Evolutionary conservation across 495 filamentous ascomycete species (phyloP).

Genomic region (Mycothermus thermophilus): DNA sequence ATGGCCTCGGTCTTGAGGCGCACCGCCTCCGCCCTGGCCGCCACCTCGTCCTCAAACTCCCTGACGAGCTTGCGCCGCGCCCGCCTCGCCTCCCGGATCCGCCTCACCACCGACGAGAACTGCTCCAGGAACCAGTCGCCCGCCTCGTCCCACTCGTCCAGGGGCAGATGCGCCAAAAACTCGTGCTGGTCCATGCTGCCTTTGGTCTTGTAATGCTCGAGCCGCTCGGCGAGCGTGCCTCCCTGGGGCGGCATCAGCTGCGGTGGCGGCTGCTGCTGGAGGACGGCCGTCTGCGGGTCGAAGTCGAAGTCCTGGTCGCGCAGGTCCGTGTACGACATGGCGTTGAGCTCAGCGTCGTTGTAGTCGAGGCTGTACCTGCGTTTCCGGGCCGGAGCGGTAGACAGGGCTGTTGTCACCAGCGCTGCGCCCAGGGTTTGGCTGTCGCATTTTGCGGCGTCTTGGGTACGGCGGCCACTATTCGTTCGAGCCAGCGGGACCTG

Average conservation of each 20-base stretch:
- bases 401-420: not conserved
- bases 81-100: slow-evolving; percentile 49
- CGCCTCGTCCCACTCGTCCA: slow-evolving; percentile 67
- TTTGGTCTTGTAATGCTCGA: slow-evolving; percentile 28
- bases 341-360: slow-evolving; percentile 34
- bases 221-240: slow-evolving; percentile 23
- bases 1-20: slow-evolving; percentile 39
- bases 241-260: slow-evolving; percentile 6
- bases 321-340: slow-evolving; percentile 41
- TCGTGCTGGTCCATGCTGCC: slow-evolving; percentile 37
- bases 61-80: slow-evolving; percentile 49
- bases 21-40: slow-evolving; percentile 37
- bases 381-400: slow-evolving; percentile 17
- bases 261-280: slow-evolving; percentile 10
- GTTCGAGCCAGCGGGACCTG: not conserved
- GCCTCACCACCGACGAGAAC: slow-evolving; percentile 47
- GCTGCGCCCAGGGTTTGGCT: not conserved
- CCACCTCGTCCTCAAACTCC: slow-evolving; percentile 55
- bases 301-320: slow-evolving; percentile 41
- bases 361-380: slow-evolving; percentile 37
- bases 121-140: slow-evolving; percentile 67
- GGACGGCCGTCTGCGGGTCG: slow-evolving; percentile 30
- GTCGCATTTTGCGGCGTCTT: not conserved
- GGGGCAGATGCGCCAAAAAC: slow-evolving; percentile 50
- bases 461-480: not conserved